Percentiles rank a stretch among this genome's conserved stretches.
Conservation (phyloP, 805 yeast species). For the Teunomyces cretensis region DNA sequence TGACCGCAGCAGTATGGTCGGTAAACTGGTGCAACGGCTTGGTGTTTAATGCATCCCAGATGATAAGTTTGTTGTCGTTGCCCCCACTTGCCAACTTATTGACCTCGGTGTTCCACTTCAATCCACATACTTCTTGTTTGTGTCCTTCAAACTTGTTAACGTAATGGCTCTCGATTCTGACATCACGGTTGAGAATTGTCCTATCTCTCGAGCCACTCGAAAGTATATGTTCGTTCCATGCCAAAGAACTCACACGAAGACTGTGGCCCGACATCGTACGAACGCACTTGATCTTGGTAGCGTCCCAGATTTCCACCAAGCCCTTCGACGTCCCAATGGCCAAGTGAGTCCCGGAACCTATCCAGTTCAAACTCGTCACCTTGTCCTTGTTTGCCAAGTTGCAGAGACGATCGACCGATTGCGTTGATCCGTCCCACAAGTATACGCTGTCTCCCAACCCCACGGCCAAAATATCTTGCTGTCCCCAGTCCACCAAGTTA, state of each 20-base stretch:
- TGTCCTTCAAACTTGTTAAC: conserved; percentile 71
- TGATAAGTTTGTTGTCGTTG: conserved; percentile 81
- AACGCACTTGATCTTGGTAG: conserved; percentile 73
- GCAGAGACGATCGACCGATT: conserved; percentile 78
- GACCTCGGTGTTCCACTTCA: conserved; percentile 89
- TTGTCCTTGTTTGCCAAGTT: conserved; percentile 62
- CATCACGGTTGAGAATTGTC: conserved; percentile 85
- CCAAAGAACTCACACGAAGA: conserved; percentile 78
- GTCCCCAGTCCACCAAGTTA: conserved; percentile 94
- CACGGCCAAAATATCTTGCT: conserved; percentile 83
- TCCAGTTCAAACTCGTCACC: conserved; percentile 88
- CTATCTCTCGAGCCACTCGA: conserved; percentile 87
- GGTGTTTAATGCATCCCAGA: conserved; percentile 80
- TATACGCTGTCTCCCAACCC: conserved; percentile 88
- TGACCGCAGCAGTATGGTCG: conserved; percentile 93
- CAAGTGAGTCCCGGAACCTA: conserved; percentile 88
- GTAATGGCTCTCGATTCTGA: conserved; percentile 80
- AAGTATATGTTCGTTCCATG: conserved; percentile 92
- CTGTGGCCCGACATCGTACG: conserved; percentile 92
- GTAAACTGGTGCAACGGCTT: conserved; percentile 71
- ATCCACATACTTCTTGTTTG: conserved; percentile 94
- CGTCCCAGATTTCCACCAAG: conserved; percentile 93
- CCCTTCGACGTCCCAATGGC: conserved; percentile 92
- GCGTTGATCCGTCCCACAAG: conserved; percentile 85
- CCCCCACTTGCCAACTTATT: conserved; percentile 95